Percentiles rank a stretch among this genome's conserved stretches.
Conservation (phyloP, 2,329 filamentous ascomycete genomes). For the Fusarium redolens region DNA sequence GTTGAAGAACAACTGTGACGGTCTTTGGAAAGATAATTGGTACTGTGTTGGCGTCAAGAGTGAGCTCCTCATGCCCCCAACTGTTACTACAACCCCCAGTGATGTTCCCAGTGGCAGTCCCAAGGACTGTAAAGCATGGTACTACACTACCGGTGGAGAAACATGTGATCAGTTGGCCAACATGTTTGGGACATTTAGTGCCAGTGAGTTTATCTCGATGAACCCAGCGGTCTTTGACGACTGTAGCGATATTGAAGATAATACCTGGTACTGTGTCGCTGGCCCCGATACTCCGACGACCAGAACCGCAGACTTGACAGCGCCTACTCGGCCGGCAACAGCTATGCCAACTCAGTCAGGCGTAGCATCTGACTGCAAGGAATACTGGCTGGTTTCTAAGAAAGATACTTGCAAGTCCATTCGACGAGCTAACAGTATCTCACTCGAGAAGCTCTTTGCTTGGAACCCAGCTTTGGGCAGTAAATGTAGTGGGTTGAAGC, state of each 20-base stretch:
- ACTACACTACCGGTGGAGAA: not conserved
- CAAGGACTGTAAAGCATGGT: not conserved
- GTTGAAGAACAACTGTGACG: not conserved
- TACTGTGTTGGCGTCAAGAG: not conserved
- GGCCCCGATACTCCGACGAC: fast-evolving
- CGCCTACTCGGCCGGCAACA: fast-evolving
- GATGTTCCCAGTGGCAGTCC: not conserved
- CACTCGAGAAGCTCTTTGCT: fast-evolving
- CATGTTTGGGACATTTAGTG: not conserved
- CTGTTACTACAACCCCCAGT: not conserved
- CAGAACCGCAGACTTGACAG: not conserved
- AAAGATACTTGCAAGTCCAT: slow-evolving; percentile 5
- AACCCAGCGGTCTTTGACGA: not conserved
- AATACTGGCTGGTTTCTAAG: not conserved
- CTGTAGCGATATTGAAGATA: fast-evolving
- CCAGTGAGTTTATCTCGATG: not conserved
- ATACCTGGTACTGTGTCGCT: not conserved
- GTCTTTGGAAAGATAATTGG: not conserved
- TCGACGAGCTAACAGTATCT: not conserved
- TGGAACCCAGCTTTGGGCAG: not conserved
- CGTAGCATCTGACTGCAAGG: fast-evolving
- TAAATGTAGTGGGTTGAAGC: not conserved
- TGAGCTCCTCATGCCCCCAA: not conserved
- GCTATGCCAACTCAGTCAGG: not conserved
- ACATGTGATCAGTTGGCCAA: not conserved